Evolutionary conservation across 192 early-diverging fungal genomes (phyloP).

Genomic region (Rhizoclosmatium globosum): DNA sequence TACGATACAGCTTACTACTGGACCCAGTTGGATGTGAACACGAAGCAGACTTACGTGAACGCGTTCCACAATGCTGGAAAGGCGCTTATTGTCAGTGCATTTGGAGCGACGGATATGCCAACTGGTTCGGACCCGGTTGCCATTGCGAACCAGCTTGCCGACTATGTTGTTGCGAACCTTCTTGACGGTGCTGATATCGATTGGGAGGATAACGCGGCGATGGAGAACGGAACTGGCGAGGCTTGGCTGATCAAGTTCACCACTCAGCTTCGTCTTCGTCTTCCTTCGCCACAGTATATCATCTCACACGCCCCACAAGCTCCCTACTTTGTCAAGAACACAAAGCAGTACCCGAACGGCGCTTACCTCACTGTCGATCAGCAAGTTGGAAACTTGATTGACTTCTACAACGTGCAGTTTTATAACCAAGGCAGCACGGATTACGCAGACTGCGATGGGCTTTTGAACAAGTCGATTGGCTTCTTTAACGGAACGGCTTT

Average conservation of each 20-base stretch:
- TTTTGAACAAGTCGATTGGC: slow-evolving; percentile 40
- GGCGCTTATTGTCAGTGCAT: slow-evolving; percentile 43
- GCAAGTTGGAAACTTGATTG: slow-evolving; percentile 44
- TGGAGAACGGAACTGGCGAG: slow-evolving; percentile 47
- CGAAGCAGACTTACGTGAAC: slow-evolving; percentile 37
- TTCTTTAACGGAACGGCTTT: slow-evolving; percentile 37
- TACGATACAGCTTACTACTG: slow-evolving; percentile 47
- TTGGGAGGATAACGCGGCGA: slow-evolving; percentile 50
- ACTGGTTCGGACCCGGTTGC: slow-evolving; percentile 42
- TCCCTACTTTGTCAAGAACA: slow-evolving; percentile 46
- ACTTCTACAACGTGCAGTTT: slow-evolving; percentile 51
- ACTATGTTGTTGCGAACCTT: slow-evolving; percentile 42
- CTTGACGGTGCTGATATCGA: slow-evolving; percentile 53
- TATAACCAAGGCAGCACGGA: slow-evolving; percentile 47
- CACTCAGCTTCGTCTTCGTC: slow-evolving; percentile 34
- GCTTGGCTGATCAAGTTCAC: slow-evolving; percentile 47
- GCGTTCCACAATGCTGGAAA: slow-evolving; percentile 42
- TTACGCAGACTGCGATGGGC: slow-evolving; percentile 35
- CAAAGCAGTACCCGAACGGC: slow-evolving; percentile 42
- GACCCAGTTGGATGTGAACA: slow-evolving; percentile 40
- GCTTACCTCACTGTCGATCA: slow-evolving; percentile 43
- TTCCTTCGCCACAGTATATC: slow-evolving; percentile 39
- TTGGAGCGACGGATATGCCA: slow-evolving; percentile 48
- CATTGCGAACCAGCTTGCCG: slow-evolving; percentile 39
- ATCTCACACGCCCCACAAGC: slow-evolving; percentile 50